phyloP scores from a whole-genome alignment of 805 yeast genomes.

The Zygosaccharomyces siamensis region DNA sequence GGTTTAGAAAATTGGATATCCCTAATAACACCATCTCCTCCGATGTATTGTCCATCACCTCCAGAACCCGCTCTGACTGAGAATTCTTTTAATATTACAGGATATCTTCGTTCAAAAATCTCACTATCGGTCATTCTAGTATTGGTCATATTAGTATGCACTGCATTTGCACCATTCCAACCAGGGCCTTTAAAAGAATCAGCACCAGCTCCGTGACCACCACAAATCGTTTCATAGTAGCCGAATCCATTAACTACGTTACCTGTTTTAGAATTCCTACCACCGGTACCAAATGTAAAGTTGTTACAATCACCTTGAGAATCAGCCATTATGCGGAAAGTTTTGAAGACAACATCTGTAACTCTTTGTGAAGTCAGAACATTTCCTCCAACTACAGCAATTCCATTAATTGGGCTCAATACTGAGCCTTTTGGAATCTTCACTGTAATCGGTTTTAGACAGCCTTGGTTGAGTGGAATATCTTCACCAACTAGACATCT shows the following conservation, averaged over 20 bases:
- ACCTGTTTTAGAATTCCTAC: conserved; percentile 47
- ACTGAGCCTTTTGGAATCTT: conserved; percentile 57
- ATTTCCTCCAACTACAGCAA: conserved; percentile 94
- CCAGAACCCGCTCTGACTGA: conserved; percentile 71
- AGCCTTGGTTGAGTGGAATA: conserved; percentile 92
- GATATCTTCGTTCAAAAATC: conserved; percentile 81
- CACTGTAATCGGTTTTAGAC: conserved; percentile 72
- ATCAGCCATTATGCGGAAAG: conserved; percentile 86
- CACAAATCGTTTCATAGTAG: conserved; percentile 91
- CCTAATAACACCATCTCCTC: conserved; percentile 84
- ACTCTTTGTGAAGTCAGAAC: conserved; percentile 93
- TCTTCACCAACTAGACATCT: conserved; percentile 80
- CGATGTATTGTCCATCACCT: conserved; percentile 64
- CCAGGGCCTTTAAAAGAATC: conserved; percentile 52
- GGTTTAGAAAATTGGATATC: conserved; percentile 75
- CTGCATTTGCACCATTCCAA: conserved; percentile 83
- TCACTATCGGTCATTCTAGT: conserved; percentile 91
- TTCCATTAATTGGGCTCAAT: conserved; percentile 71
- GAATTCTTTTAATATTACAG: conserved; percentile 70
- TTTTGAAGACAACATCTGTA: conserved; percentile 81
- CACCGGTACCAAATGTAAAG: conserved; percentile 84
- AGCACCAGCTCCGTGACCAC: conserved; percentile 83
- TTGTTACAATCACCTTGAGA: conserved; percentile 96
- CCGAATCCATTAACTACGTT: conserved; percentile 61
- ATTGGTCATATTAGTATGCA: conserved; percentile 91